phyloP scores from a whole-genome alignment of 176 grass and related monocot species.

The Musa troglodytarum region DNA sequence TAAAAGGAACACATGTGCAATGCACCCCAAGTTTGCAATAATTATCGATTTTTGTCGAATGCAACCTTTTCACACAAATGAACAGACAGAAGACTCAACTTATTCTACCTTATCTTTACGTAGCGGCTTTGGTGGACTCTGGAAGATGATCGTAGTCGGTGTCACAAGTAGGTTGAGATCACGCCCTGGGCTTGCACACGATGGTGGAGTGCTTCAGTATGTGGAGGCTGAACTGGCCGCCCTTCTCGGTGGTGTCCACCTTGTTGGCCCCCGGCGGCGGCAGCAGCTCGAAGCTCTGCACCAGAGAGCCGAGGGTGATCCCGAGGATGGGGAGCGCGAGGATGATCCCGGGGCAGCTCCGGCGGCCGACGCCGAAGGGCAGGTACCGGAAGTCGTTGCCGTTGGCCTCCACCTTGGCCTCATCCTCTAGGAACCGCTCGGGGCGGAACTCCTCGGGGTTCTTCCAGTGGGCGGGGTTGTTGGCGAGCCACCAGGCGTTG shows the following conservation, averaged over 20 bases:
- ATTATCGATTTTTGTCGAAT: too few species aligned
- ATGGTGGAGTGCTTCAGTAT: not conserved
- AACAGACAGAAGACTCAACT: too few species aligned
- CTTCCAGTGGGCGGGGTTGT: slow-evolving; percentile 7
- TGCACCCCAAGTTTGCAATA: too few species aligned
- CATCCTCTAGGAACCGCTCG: slow-evolving; percentile 9
- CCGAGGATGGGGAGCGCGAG: slow-evolving; percentile 6
- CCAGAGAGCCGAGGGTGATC: not conserved
- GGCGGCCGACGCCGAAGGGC: slow-evolving; percentile 11
- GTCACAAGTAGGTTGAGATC: too few species aligned
- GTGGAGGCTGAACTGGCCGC: slow-evolving; percentile 4
- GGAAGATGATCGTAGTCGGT: too few species aligned
- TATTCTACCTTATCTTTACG: too few species aligned
- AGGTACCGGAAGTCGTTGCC: slow-evolving; percentile 13
- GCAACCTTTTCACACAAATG: too few species aligned
- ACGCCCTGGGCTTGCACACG: not conserved
- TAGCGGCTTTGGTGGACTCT: too few species aligned
- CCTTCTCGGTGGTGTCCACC: slow-evolving; percentile 3
- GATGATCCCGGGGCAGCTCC: slow-evolving; percentile 10
- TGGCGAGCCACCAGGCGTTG: slow-evolving; percentile 10
- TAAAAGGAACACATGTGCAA: too few species aligned
- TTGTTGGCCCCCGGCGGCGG: not conserved
- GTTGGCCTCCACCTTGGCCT: slow-evolving; percentile 9
- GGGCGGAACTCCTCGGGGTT: slow-evolving; percentile 10
- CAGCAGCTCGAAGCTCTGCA: slow-evolving; percentile 1